phyloP scores from a whole-genome alignment of 2,329 filamentous ascomycete species.

The Aspergillus transmontanensis region DNA sequence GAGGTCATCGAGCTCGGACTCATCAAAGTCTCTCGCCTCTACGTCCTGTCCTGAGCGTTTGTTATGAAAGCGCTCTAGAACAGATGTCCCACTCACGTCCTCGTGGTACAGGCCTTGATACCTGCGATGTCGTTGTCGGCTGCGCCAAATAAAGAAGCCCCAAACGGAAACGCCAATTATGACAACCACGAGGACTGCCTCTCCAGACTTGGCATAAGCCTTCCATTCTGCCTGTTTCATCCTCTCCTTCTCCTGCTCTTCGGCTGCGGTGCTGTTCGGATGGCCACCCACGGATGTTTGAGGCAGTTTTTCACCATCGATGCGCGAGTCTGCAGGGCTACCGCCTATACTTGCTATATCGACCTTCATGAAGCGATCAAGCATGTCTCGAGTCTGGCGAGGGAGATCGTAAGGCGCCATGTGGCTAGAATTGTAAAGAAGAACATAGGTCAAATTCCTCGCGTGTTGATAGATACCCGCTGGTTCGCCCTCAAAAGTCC shows the following conservation, averaged over 20 bases:
- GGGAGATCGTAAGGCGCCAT: slow-evolving; percentile 98
- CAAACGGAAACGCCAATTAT: slow-evolving; percentile 71
- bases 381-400: slow-evolving; percentile 87
- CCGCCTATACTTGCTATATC: slow-evolving; percentile 89
- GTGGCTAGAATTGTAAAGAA: slow-evolving; percentile 94
- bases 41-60: slow-evolving; percentile 52
- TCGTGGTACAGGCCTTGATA: slow-evolving; percentile 48
- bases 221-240: slow-evolving; percentile 85
- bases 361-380: slow-evolving; percentile 92
- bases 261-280: slow-evolving; percentile 67
- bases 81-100: slow-evolving; percentile 43
- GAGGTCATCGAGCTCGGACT: slow-evolving; percentile 61
- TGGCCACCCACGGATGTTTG: slow-evolving; percentile 77
- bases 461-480: slow-evolving; percentile 94
- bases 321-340: slow-evolving; percentile 71
- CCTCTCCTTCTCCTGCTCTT: slow-evolving; percentile 69
- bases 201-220: slow-evolving; percentile 84
- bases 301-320: slow-evolving; percentile 82
- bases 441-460: slow-evolving; percentile 90
- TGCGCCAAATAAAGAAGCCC: slow-evolving; percentile 70
- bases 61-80: slow-evolving; percentile 52
- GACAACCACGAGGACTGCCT: slow-evolving; percentile 81
- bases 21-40: slow-evolving; percentile 65
- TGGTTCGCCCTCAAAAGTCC: slow-evolving; percentile 86
- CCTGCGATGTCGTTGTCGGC: slow-evolving; percentile 51